phyloP scores from a whole-genome alignment of 1,139 yeast species.

The Saccharomyces hybrid region DNA sequence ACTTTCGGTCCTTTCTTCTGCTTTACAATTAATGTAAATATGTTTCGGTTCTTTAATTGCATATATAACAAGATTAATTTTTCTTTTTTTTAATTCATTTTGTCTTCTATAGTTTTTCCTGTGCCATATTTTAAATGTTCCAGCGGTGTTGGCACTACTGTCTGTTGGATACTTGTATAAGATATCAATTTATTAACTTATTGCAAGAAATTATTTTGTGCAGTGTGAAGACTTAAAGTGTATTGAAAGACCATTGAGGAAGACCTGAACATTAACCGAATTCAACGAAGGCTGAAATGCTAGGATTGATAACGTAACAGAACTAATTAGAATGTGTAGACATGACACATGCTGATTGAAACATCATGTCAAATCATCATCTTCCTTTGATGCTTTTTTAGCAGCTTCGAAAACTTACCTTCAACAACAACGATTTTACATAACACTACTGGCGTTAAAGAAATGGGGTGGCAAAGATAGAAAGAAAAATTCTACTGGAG shows the following conservation, averaged over 20 bases:
- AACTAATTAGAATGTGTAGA: too few relatives aligned
- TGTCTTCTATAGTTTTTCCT: background rate
- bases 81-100: background rate
- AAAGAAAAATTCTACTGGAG: too few relatives aligned
- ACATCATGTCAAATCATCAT: too few relatives aligned
- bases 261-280: background rate
- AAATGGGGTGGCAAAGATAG: too few relatives aligned
- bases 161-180: too few relatives aligned
- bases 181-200: background rate
- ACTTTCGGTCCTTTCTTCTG: background rate
- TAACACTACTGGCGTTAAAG: too few relatives aligned
- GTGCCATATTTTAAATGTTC: background rate
- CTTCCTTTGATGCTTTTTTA: too few relatives aligned
- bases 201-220: background rate
- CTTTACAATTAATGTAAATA: background rate
- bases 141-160: too few relatives aligned
- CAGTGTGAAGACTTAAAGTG: background rate
- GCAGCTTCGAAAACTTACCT: too few relatives aligned
- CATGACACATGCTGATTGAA: too few relatives aligned
- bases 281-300: background rate
- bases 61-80: background rate
- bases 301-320: background rate
- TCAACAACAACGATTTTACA: too few relatives aligned
- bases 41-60: slow-evolving; percentile 1
- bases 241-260: too few relatives aligned